Evolutionary conservation across 345 rosid genomes (phyloP).

Genomic region (Populus davidiana): DNA sequence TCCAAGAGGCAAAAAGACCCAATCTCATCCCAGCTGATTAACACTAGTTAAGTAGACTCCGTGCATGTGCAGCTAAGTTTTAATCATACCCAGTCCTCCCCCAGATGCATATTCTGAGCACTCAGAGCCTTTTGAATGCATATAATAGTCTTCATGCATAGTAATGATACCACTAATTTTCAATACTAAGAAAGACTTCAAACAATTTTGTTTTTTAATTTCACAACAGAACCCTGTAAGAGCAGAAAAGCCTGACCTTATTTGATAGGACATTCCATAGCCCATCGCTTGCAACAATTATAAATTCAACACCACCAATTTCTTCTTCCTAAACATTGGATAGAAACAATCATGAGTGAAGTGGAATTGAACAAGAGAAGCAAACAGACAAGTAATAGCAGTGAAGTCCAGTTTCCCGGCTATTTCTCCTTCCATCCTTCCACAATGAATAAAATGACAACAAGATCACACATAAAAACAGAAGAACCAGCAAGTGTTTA

Average conservation of each 20-base stretch:
- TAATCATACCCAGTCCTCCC: neutral
- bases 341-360: constrained; percentile 5
- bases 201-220: too few species aligned
- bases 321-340: constrained; percentile 48
- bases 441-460: neutral
- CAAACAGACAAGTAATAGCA: neutral
- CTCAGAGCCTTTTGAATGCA: neutral
- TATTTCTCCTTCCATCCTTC: too few species aligned
- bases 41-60: neutral
- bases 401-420: neutral
- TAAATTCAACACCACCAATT: constrained; percentile 44
- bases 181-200: neutral
- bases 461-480: neutral
- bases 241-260: constrained; percentile 28
- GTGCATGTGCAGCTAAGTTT: neutral
- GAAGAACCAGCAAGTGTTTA: neutral
- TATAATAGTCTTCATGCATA: neutral
- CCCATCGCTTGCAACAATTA: constrained; percentile 61
- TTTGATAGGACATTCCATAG: constrained; percentile 62
- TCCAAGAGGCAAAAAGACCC: neutral
- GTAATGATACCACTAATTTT: neutral
- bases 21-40: neutral
- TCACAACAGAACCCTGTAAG: neutral
- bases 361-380: neutral
- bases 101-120: neutral